phyloP scores from a whole-genome alignment of 805 yeast genomes.

The Torulaspora gathmanii region DNA sequence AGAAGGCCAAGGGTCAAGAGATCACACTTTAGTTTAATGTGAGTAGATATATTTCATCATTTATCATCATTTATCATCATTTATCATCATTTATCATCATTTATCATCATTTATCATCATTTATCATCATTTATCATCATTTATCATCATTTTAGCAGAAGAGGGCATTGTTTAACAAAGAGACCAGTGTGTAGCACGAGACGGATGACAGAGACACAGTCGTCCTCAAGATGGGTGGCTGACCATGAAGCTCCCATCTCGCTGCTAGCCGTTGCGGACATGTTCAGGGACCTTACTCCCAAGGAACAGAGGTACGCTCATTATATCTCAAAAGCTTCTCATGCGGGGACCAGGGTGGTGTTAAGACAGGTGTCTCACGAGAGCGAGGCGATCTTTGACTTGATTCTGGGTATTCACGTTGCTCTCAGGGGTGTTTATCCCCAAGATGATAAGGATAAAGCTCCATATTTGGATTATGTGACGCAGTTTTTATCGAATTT shows the following conservation, averaged over 20 bases:
- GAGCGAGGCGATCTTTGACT: slow-evolving; percentile 68
- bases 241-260: slow-evolving; percentile 67
- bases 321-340: slow-evolving; percentile 76
- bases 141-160: neutral
- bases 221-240: slow-evolving; percentile 38
- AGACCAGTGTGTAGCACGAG: neutral
- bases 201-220: too few relatives aligned
- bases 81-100: neutral
- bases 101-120: neutral
- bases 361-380: slow-evolving; percentile 80
- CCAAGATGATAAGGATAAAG: slow-evolving; percentile 30
- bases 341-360: slow-evolving; percentile 75
- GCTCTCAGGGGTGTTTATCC: slow-evolving; percentile 46
- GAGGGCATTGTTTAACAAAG: neutral
- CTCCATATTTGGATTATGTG: slow-evolving; percentile 59
- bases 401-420: slow-evolving; percentile 58
- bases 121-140: neutral
- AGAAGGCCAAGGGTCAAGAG: slow-evolving; percentile 66
- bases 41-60: neutral
- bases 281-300: slow-evolving; percentile 54
- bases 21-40: slow-evolving; percentile 33
- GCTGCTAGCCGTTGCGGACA: slow-evolving; percentile 54
- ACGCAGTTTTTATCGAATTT: slow-evolving; percentile 70
- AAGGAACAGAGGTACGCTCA: slow-evolving; percentile 73
- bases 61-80: neutral